A percentile compares a stretch with the other conserved stretches of the same genome.
phyloP scores from a whole-genome alignment of 805 yeast species.

The Yamadazyma nakazawae region DNA sequence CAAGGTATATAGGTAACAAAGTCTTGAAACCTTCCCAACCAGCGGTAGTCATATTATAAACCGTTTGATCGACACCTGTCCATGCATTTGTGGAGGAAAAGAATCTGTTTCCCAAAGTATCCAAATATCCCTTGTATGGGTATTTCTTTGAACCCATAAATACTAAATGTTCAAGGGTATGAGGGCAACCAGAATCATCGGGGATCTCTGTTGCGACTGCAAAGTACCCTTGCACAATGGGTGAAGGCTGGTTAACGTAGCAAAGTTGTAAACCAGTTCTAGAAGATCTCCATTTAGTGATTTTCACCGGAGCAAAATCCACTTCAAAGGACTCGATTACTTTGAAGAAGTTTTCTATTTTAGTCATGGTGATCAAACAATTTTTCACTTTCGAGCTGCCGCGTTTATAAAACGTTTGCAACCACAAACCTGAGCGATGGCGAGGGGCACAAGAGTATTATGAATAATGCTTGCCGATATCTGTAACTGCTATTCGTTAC shows the following conservation, averaged over 20 bases:
- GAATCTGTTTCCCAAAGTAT: slow-evolving; percentile 78
- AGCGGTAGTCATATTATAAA: slow-evolving; percentile 85
- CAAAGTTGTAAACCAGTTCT: slow-evolving; percentile 83
- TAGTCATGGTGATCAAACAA: slow-evolving; percentile 14
- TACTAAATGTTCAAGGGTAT: slow-evolving; percentile 88
- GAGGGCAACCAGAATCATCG: slow-evolving; percentile 90
- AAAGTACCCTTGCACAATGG: slow-evolving; percentile 88
- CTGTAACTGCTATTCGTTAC: too few species aligned
- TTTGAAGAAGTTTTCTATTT: slow-evolving; percentile 19
- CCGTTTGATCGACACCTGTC: slow-evolving; percentile 96
- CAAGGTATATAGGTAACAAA: slow-evolving; percentile 83
- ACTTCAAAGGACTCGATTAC: slow-evolving; percentile 46
- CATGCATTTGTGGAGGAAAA: slow-evolving; percentile 92
- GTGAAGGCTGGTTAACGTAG: slow-evolving; percentile 74
- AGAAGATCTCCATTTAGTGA: slow-evolving; percentile 73
- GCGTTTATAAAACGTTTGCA: slow-evolving; percentile 2
- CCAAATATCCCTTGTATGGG: slow-evolving; percentile 90
- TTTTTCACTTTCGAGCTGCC: slow-evolving; percentile 6
- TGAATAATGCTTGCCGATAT: too few species aligned
- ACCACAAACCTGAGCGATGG: neutral
- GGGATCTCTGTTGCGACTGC: slow-evolving; percentile 92
- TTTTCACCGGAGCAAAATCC: slow-evolving; percentile 68
- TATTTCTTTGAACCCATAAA: slow-evolving; percentile 90
- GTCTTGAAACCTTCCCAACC: slow-evolving; percentile 94
- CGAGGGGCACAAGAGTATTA: too few species aligned